Evolutionary conservation across 495 filamentous ascomycete genomes (phyloP).

Genomic region (Bombardia bombarda): DNA sequence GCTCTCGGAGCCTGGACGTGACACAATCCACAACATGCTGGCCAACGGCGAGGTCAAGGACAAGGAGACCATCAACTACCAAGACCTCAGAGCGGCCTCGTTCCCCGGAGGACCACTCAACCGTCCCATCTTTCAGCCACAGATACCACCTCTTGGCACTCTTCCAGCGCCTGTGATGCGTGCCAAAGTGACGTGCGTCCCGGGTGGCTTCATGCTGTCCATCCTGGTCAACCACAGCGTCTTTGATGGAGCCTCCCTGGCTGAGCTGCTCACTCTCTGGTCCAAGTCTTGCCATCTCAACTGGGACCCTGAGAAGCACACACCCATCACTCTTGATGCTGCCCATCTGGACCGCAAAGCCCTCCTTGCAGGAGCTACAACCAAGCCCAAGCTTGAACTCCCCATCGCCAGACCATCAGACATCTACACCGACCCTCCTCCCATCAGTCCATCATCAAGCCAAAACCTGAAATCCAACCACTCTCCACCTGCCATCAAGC

Average conservation of each 20-base stretch:
- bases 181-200: not conserved
- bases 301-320: not conserved
- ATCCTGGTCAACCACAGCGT: not conserved
- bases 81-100: not conserved
- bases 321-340: not conserved
- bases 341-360: not conserved
- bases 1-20: not conserved
- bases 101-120: not conserved
- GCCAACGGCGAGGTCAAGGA: not conserved
- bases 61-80: not conserved
- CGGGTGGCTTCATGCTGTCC: not conserved
- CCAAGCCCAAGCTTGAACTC: not conserved
- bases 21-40: not conserved
- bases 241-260: not conserved
- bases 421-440: not conserved
- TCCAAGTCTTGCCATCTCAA: not conserved
- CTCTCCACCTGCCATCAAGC: no score
- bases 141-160: not conserved
- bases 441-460: no score
- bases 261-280: not conserved
- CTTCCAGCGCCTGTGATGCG: not conserved
- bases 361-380: not conserved
- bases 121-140: not conserved
- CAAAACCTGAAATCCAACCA: no score
- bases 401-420: not conserved